Evolutionary conservation across 371 early-diverging fungal genomes (phyloP), one percentile per base, ranked within the genome.

Genomic region (Syncephalastrum contaminatum): DNA sequence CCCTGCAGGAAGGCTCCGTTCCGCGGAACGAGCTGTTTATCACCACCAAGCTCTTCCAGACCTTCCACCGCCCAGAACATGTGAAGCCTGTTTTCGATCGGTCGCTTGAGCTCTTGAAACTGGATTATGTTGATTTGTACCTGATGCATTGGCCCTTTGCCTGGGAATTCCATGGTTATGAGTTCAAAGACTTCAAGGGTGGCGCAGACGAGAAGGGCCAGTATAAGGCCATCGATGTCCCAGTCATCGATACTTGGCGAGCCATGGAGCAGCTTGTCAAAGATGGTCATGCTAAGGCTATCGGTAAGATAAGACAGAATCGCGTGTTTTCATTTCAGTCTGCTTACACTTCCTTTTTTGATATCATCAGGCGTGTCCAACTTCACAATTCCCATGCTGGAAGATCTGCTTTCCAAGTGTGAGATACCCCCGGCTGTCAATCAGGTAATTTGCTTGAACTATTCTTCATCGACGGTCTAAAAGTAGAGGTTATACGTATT

Each of bases 121-220:
- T 88, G 21, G 88, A 92, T 25, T 97, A 97, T 64, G 62, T 98
- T 36, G 98, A 98, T 66, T 62, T 96, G 53, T 94, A 95, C 67
- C 73, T 97, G 64, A 88, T 98, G 62, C 72, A 78, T 22, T 70
- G 66, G 70, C 66, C 77, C 6, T 53, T 73, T 22, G 69, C 72
- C 18, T 70, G 68, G 69, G 54, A 67, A 24, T 74, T 74, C 61
- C 55, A 41, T 19, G 69, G 74, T 12, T 77, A 59, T 18, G 74
- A 73, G 22, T 58, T 19, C 40, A 48, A 59, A 16, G 27, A 63
- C 19, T 54, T 64, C 12, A 46, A 44, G 25, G 59, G 63, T 6
- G 25, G 53, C 36, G 12, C 10, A 5, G 58, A 58, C 43, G 68
- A 64, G 13, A 60, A 68, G 13, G 52, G 52, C 49, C 64, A 66